A percentile compares a stretch with the other conserved stretches of the same genome.
Evolutionary conservation across 345 rosid genomes (phyloP).

Genomic region (Pugionium dolabratum): DNA sequence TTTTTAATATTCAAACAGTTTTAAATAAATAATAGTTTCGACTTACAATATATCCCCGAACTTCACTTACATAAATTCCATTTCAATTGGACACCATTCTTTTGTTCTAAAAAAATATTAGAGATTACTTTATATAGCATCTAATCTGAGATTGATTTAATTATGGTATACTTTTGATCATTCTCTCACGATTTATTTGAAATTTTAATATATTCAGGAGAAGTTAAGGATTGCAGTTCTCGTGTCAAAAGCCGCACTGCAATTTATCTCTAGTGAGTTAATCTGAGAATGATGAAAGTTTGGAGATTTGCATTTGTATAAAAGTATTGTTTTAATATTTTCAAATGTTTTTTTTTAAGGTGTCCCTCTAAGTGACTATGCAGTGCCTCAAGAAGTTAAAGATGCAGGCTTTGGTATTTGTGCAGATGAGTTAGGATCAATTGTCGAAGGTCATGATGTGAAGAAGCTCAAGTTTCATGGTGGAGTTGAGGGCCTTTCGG

Average conservation of each 20-base stretch:
- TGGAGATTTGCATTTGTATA: neutral
- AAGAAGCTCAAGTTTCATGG: slow-evolving; percentile 77
- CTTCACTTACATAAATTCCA: too few relatives aligned
- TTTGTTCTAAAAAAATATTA: too few relatives aligned
- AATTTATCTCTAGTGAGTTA: slow-evolving; percentile 64
- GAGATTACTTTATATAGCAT: too few relatives aligned
- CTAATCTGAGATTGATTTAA: neutral
- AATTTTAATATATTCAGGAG: slow-evolving; percentile 48
- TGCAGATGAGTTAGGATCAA: slow-evolving; percentile 84
- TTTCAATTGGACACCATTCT: too few relatives aligned
- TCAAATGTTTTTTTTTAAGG: slow-evolving; percentile 40
- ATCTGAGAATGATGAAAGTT: neutral
- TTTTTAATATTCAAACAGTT: too few relatives aligned
- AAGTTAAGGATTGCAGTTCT: slow-evolving; percentile 82
- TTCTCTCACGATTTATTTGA: neutral
- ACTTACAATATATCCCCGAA: too few relatives aligned
- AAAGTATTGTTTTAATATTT: neutral
- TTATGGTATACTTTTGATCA: neutral
- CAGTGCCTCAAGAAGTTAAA: slow-evolving; percentile 65
- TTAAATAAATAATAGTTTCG: too few relatives aligned
- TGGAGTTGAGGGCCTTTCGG: slow-evolving; percentile 68
- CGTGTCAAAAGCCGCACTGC: slow-evolving; percentile 90
- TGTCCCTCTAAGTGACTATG: slow-evolving; percentile 68
- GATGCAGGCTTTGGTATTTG: slow-evolving; percentile 82
- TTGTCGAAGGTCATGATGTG: slow-evolving; percentile 75